phyloP scores from a whole-genome alignment of 2,329 filamentous ascomycete species.

The Colletotrichum sp. region DNA sequence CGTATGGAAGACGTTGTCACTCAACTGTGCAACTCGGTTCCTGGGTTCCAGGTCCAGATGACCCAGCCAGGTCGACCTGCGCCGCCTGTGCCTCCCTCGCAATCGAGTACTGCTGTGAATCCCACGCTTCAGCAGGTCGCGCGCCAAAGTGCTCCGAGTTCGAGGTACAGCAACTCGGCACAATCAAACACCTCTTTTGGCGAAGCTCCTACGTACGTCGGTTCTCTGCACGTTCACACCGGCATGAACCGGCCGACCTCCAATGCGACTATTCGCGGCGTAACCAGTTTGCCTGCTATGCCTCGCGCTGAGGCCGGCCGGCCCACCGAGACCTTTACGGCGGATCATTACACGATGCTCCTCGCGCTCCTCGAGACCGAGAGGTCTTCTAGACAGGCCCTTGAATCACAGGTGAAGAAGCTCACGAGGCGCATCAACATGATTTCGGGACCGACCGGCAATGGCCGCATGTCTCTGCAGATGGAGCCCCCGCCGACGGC shows the following conservation, averaged over 20 bases:
- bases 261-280: constrained; percentile 52
- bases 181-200: constrained; percentile 51
- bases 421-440: constrained; percentile 56
- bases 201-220: constrained; percentile 49
- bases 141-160: constrained; percentile 28
- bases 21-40: constrained; percentile 52
- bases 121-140: constrained; percentile 33
- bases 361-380: constrained; percentile 60
- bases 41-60: constrained; percentile 40
- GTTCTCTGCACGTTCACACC: constrained; percentile 43
- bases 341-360: constrained; percentile 56
- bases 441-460: constrained; percentile 34
- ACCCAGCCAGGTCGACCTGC: constrained; percentile 29
- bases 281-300: constrained; percentile 48
- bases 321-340: constrained; percentile 30
- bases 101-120: constrained; percentile 28
- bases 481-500: constrained; percentile 37
- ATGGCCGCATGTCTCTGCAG: constrained; percentile 19
- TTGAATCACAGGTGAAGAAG: constrained; percentile 61
- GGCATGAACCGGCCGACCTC: constrained; percentile 43
- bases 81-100: constrained; percentile 27
- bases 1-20: constrained; percentile 59
- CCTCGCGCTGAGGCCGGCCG: constrained; percentile 32
- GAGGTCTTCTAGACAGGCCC: constrained; percentile 56
- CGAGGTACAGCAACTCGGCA: constrained; percentile 38